Base-by-base conservation (phyloP, 345 rosid species). In the Pistacia atlantica region DNA sequence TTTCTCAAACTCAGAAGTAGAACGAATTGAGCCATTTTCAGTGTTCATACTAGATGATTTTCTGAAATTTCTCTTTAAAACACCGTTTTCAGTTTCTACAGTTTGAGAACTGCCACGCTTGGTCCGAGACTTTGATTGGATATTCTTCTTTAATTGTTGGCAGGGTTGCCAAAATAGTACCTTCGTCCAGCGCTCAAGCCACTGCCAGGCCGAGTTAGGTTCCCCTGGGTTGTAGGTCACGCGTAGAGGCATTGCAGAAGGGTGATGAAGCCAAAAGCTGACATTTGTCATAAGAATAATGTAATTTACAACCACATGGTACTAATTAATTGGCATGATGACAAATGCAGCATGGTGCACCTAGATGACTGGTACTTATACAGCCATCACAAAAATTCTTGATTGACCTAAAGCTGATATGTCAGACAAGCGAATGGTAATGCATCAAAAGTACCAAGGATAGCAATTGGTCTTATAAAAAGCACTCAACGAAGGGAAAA, bases 151-250 rank as follows among this genome's bases (percentile, higher is more conserved):
- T 61, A 67, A 77, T 54, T 81, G 83, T 31, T 85, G 78, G 81
- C 77, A 80, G 57, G 85, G 83, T 74, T 76, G 83, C 96, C 92
- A 91, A 76, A 89, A 87, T 65, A 58, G 83, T 76, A 86, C 84
- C 6, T 57, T 81, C 33, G 94, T 86, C 97, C 98, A 94, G 64
- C 96, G 90, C 75, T 79, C 86, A 75, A 91, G 86, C 98, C 98
- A 94, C 66, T 83, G 83, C 83, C 72, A 70, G 38, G 87, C 82
- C 9, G 88, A 87, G 82, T 94, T 92, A 57, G 91, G 87, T 71
- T 92, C 90, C 72, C 83, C 89, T 16, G 77, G 80, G 75, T 71
- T 83, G 75, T 86, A 89, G n/a, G 86, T 89, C 58, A 89, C 81
- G 78, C 57, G 78, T 62, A 89, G 86, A 75, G 96, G 91, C 65